Conservation (phyloP, 257 asterid genomes). For the Solanum gracilifrons region DNA sequence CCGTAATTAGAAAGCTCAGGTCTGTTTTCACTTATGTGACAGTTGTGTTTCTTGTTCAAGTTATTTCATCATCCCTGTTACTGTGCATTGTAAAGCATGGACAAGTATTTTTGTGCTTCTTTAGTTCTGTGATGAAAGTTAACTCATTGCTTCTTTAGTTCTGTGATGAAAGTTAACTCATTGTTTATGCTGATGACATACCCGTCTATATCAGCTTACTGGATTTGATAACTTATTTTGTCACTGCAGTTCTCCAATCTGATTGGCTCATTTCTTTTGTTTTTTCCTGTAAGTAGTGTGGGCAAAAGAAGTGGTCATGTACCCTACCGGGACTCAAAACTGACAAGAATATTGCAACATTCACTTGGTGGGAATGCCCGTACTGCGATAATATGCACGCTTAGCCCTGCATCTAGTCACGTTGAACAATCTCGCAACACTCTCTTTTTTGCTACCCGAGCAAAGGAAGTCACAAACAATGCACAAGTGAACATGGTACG, state of each 20-base stretch:
- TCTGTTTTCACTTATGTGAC: neutral
- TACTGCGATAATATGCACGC: slow-evolving; percentile 92
- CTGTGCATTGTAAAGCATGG: neutral
- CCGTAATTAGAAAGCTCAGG: slow-evolving; percentile 93
- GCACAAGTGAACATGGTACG: slow-evolving; percentile 93
- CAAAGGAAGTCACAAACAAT: slow-evolving; percentile 90
- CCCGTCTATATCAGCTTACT: neutral
- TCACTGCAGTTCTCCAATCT: neutral
- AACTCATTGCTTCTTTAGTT: neutral
- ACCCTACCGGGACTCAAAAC: slow-evolving; percentile 91
- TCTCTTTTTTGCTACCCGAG: slow-evolving; percentile 83
- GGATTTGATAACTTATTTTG: neutral
- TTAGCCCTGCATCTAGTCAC: slow-evolving; percentile 91
- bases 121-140: neutral
- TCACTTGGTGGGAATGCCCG: slow-evolving; percentile 98
- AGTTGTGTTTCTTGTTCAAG: neutral
- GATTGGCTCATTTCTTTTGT: neutral
- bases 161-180: neutral
- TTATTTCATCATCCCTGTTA: neutral
- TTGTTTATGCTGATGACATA: neutral
- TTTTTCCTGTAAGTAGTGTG: slow-evolving; percentile 34
- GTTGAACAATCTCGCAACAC: slow-evolving; percentile 92
- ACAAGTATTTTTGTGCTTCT: neutral
- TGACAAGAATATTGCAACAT: slow-evolving; percentile 93
- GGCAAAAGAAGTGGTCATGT: slow-evolving; percentile 92